A percentile compares a stretch with the other conserved stretches of the same genome.
These are phyloP conservation scores for Conringia planisiliqua DNA, from an alignment of 345 rosid species.

Conservation along the genomic window DNA sequence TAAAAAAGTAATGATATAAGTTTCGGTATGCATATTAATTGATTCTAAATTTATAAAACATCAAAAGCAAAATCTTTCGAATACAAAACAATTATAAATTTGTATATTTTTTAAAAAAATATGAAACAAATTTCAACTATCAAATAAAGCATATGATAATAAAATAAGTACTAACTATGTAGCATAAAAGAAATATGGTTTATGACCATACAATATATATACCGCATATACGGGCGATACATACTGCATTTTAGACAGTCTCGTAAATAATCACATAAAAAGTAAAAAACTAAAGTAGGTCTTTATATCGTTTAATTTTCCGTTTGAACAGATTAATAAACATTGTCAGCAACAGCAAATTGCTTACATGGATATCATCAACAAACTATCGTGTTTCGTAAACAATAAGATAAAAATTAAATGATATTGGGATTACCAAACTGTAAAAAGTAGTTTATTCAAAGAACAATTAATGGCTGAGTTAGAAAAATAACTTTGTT, in stretches of 20 bases:
- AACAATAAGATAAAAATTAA: background rate
- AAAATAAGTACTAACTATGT: too few relatives aligned
- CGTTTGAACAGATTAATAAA: background rate
- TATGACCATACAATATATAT: background rate
- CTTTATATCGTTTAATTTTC: background rate
- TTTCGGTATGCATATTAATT: background rate
- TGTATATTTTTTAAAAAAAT: background rate
- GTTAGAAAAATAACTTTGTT: conserved; percentile 3
- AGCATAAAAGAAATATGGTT: background rate
- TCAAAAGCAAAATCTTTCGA: background rate
- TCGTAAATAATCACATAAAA: background rate
- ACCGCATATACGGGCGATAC: background rate
- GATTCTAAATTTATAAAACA: background rate
- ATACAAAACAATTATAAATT: background rate
- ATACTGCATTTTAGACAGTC: background rate
- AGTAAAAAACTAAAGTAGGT: background rate
- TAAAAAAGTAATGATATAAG: background rate
- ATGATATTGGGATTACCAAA: conserved; percentile 31
- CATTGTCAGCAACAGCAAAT: conserved; percentile 23
- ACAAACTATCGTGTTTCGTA: conserved; percentile 27
- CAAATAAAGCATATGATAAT: too few relatives aligned
- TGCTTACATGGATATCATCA: conserved; percentile 24
- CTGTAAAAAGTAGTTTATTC: conserved; percentile 14
- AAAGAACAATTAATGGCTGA: conserved; percentile 16
- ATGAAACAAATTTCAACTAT: background rate